Evolutionary conservation across 495 filamentous ascomycete genomes (phyloP).

Genomic region (Trichocladium uniseriatum): DNA sequence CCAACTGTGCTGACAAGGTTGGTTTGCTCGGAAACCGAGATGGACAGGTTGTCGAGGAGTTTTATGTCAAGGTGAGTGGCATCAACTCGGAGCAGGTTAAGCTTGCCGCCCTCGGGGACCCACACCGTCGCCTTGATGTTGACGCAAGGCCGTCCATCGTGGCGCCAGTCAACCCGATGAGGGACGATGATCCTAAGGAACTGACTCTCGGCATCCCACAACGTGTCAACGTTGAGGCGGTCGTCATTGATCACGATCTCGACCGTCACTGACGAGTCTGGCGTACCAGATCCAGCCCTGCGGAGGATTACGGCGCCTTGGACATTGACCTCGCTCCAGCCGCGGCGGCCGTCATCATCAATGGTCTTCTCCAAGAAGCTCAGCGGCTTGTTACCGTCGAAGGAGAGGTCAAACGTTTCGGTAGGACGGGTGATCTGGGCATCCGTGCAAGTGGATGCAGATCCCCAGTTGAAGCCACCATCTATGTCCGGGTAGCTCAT

Average conservation of each 20-base stretch:
- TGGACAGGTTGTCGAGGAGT: conserved; percentile 34
- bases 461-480: conserved; percentile 11
- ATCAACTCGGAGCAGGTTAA: conserved; percentile 22
- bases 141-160: conserved; percentile 27
- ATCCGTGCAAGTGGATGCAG: conserved; percentile 17
- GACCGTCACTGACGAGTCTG: conserved; percentile 25
- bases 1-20: conserved; percentile 23
- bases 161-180: conserved; percentile 17
- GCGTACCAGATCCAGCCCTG: conserved; percentile 13
- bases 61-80: conserved; percentile 31
- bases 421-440: conserved; percentile 22
- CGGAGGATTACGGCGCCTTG: conserved; percentile 35
- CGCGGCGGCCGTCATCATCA: conserved; percentile 9
- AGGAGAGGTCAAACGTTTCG: conserved; percentile 25
- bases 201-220: conserved; percentile 24
- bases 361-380: conserved; percentile 19
- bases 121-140: conserved; percentile 33
- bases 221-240: conserved; percentile 20
- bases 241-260: conserved; percentile 34
- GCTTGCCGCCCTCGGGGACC: conserved; percentile 27
- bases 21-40: conserved; percentile 17
- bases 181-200: conserved; percentile 27
- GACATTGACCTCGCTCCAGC: conserved; percentile 21
- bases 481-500: conserved; percentile 22
- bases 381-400: conserved; percentile 22